Conservation (phyloP, 2,329 filamentous ascomycete genomes). For the Talaromyces sp. region DNA sequence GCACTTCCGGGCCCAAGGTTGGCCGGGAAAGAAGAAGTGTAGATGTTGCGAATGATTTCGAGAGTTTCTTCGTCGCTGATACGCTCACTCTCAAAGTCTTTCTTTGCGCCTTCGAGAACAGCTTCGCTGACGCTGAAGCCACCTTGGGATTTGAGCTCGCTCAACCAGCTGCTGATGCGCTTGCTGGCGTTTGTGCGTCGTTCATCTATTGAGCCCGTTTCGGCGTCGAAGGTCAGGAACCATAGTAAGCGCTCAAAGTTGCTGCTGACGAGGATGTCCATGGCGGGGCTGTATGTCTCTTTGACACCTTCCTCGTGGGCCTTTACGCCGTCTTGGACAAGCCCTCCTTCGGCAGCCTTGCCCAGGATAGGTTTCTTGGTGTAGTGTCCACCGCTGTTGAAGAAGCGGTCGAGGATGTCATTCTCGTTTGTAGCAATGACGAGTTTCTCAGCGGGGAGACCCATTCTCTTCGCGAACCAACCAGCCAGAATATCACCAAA, state of each 20-base stretch:
- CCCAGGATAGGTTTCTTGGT: conserved; percentile 68
- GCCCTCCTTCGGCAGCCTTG: conserved; percentile 45
- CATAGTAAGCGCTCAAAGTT: conserved; percentile 96
- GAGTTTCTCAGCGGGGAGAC: conserved; percentile 80
- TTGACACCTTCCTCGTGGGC: conserved; percentile 56
- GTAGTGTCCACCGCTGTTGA: conserved; percentile 82
- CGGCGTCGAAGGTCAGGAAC: conserved; percentile 64
- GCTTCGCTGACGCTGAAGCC: conserved; percentile 73
- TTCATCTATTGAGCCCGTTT: conserved; percentile 38
- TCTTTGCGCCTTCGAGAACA: conserved; percentile 67
- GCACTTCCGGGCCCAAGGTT: conserved; percentile 32
- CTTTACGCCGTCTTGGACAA: conserved; percentile 3
- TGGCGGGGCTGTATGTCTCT: conserved; percentile 89
- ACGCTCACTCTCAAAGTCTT: conserved; percentile 76
- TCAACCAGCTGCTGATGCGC: conserved; percentile 58
- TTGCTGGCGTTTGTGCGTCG: conserved; percentile 41
- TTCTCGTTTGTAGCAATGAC: conserved; percentile 48
- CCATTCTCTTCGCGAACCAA: conserved; percentile 89
- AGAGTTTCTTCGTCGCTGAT: conserved; percentile 64
- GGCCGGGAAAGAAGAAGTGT: conserved; percentile 54
- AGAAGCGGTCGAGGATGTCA: conserved; percentile 94
- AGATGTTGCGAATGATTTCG: conserved; percentile 60
- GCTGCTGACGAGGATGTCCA: conserved; percentile 95
- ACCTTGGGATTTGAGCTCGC: conserved; percentile 73
- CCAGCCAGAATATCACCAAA: conserved; percentile 88